Conservation (phyloP, 768 basidiomycete species). For the Lactarius tabidus region DNA sequence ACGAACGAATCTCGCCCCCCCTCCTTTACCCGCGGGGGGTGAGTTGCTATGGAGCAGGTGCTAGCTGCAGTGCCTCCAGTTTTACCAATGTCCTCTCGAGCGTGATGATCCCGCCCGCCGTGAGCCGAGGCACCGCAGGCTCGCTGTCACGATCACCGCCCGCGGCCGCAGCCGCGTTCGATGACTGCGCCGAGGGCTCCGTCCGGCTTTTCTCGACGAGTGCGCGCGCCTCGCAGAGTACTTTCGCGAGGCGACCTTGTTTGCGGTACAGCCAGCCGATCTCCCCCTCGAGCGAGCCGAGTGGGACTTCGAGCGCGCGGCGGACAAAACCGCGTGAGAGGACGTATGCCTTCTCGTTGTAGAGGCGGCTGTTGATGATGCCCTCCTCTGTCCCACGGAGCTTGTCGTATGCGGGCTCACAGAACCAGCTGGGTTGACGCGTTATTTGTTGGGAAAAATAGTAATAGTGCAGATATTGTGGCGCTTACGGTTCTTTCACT, state of each 20-base stretch:
- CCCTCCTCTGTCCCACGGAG: conserved; percentile 88
- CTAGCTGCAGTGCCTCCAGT: conserved; percentile 44
- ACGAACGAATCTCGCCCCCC: neutral
- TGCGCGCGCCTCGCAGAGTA: conserved; percentile 55
- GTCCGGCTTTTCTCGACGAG: conserved; percentile 67
- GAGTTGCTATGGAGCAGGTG: conserved; percentile 9
- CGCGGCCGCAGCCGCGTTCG: conserved; percentile 30
- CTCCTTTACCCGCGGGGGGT: neutral
- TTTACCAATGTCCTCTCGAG: conserved; percentile 70
- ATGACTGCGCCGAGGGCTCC: conserved; percentile 8
- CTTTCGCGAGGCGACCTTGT: conserved; percentile 60
- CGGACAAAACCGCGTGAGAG: conserved; percentile 86
- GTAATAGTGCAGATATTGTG: conserved; percentile 10
- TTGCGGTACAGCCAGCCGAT: conserved; percentile 69
- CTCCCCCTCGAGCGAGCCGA: conserved; percentile 66
- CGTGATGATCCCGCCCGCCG: conserved; percentile 73
- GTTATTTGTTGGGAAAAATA: neutral
- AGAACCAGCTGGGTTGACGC: conserved; percentile 60
- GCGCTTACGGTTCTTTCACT: conserved; percentile 83
- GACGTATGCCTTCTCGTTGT: conserved; percentile 91
- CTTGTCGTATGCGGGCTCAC: conserved; percentile 92
- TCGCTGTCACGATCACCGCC: conserved; percentile 33
- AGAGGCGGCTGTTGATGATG: conserved; percentile 83
- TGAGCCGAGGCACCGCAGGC: conserved; percentile 67
- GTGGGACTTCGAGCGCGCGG: conserved; percentile 80